Conservation (phyloP, 345 rosid genomes). For the Citrus australasica region DNA sequence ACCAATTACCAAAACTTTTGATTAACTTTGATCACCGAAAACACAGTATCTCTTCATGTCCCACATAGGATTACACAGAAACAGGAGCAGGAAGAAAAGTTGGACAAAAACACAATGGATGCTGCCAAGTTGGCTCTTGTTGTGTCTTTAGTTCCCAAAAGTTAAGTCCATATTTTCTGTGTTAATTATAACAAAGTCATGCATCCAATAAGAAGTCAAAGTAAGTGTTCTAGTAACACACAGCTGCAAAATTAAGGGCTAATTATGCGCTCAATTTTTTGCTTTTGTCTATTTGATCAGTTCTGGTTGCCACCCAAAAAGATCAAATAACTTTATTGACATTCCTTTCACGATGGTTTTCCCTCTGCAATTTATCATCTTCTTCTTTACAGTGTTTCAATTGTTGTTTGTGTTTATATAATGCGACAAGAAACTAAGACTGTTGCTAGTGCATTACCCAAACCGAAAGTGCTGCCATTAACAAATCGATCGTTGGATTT, state of each 20-base stretch:
- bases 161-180: neutral
- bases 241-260: slow-evolving; percentile 18
- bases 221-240: slow-evolving; percentile 8
- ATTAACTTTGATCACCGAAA: slow-evolving; percentile 5
- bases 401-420: neutral
- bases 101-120: neutral
- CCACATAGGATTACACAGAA: slow-evolving; percentile 22
- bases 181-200: neutral
- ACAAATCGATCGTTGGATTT: neutral
- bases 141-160: neutral
- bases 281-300: neutral
- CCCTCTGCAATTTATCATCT: slow-evolving; percentile 13
- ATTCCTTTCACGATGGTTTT: slow-evolving; percentile 10
- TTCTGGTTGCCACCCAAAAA: neutral
- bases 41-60: slow-evolving; percentile 16
- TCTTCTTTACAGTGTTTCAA: neutral
- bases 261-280: slow-evolving; percentile 20
- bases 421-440: neutral
- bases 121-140: neutral
- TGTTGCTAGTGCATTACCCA: too few species aligned
- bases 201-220: slow-evolving; percentile 36
- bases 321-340: slow-evolving; percentile 14
- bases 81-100: neutral
- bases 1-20: neutral
- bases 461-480: too few species aligned